Evolutionary conservation across 2,329 filamentous ascomycete genomes (phyloP), one percentile per base, ranked within the genome.

Genomic region (Ophidiomyces ophidiicola): DNA sequence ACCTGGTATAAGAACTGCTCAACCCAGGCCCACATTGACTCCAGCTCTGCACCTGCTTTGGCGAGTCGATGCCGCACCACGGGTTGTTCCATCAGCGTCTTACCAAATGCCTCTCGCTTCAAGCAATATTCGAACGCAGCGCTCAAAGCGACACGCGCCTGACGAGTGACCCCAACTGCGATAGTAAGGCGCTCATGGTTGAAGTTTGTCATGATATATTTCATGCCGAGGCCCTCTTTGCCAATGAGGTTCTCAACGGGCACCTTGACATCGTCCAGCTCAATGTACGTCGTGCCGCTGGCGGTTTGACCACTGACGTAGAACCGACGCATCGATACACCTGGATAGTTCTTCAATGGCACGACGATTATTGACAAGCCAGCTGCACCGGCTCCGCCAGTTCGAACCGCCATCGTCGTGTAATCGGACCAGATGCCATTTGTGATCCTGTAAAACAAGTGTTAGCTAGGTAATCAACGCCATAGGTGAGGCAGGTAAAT

Each of bases 131-230:
- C 70, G 47, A 79, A 72, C 0, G 77, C 76, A 0, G 72, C 55
- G 10, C 65, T 59, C 1, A 81, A 61, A 1, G 74, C 76, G 2
- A 80, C 74, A 6, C 72, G 67, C 0, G 78, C 68, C 50, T 76
- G 68, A 2, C 80, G 66, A 1, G 77, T 80, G 1, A 72, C 70
- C 0, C 72, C 70, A 10, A 84, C 72, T 1, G 75, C 67, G 46
- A 85, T 81, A 11, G 68, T 69, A 7, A 85, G 64, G 0, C 80
- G 72, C 57, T 86, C 81, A 56, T 85, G 80, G 61, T 85, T 85
- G 70, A 85, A 85, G 60, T 85, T 82, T 39, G 74, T 78, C 78
- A 82, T 82, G 51, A 81, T 72, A 52, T 82, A 81, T 43, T 66
- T 70, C 79, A 86, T 84, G 4, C 81, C 81, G 50, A 71, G 63